A percentile compares a stretch with the other conserved stretches of the same genome.
These are phyloP conservation scores for Blastobotrys persicus DNA, from an alignment of 1,139 yeast genomes.

Conservation along the genomic window DNA sequence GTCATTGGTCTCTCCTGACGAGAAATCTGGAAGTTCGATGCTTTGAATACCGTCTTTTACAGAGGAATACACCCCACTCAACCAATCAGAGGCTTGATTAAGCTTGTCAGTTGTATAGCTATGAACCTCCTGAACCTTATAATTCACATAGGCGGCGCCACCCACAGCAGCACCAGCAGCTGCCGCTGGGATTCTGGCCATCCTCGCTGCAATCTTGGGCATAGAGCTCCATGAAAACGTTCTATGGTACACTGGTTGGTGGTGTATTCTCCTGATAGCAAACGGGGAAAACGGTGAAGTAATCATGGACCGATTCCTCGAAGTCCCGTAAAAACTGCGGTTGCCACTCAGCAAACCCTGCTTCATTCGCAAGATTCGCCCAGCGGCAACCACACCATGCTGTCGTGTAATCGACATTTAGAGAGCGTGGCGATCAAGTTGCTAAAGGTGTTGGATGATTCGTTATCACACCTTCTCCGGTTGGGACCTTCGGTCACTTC, in stretches of 20 bases:
- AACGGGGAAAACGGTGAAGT: neutral
- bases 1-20: slow-evolving; percentile 20
- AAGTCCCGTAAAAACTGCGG: neutral
- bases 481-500: slow-evolving; percentile 1
- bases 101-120: slow-evolving; percentile 66
- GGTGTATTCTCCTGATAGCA: slow-evolving; percentile 9
- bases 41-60: slow-evolving; percentile 29
- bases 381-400: slow-evolving; percentile 5
- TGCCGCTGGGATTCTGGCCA: slow-evolving; percentile 59
- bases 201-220: slow-evolving; percentile 54
- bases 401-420: slow-evolving; percentile 5
- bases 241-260: slow-evolving; percentile 8
- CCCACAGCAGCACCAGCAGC: slow-evolving; percentile 92
- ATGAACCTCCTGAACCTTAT: slow-evolving; percentile 86
- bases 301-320: neutral
- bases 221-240: slow-evolving; percentile 20
- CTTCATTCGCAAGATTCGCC: slow-evolving; percentile 2
- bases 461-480: neutral
- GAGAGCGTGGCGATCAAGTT: neutral
- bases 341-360: neutral
- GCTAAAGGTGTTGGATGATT: neutral
- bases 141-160: slow-evolving; percentile 88
- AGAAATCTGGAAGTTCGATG: slow-evolving; percentile 29
- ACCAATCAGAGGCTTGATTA: slow-evolving; percentile 54
- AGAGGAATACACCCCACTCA: slow-evolving; percentile 40